A percentile compares a stretch with the other conserved stretches of the same genome.
Evolutionary conservation across 805 yeast genomes (phyloP).

Genomic region (Myxozyma geophila): DNA sequence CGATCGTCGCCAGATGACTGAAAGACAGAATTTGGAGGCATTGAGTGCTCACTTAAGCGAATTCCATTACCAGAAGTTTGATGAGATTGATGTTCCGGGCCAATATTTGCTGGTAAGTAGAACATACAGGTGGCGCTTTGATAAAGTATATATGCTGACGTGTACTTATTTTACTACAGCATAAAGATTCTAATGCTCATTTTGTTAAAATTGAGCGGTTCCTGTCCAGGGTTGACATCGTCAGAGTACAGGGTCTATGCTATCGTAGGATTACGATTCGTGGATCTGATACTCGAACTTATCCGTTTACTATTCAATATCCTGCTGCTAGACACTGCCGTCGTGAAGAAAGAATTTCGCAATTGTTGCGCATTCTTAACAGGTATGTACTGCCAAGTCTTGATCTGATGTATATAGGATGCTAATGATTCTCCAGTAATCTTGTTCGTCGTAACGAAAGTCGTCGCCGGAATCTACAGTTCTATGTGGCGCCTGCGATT

Average conservation of each 20-base stretch:
- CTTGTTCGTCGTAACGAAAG: constrained; percentile 82
- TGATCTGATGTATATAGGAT: background rate
- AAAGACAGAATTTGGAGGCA: constrained; percentile 81
- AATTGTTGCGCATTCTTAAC: constrained; percentile 85
- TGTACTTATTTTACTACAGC: constrained; percentile 14
- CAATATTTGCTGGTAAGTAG: constrained; percentile 75
- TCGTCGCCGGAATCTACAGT: constrained; percentile 79
- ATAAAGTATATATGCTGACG: background rate
- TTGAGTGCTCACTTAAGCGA: constrained; percentile 94
- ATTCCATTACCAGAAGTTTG: constrained; percentile 97
- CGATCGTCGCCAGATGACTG: constrained; percentile 69
- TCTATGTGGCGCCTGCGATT: constrained; percentile 87
- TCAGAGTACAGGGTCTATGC: constrained; percentile 88
- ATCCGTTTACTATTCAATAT: constrained; percentile 93
- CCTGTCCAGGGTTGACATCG: constrained; percentile 82
- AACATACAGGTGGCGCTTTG: no score
- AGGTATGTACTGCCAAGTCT: constrained; percentile 10
- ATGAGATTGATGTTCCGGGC: constrained; percentile 96
- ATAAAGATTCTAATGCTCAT: constrained; percentile 82
- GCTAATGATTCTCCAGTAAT: constrained; percentile 51
- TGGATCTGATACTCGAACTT: constrained; percentile 91
- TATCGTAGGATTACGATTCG: constrained; percentile 86
- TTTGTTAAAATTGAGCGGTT: constrained; percentile 93
- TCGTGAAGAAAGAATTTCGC: constrained; percentile 93
- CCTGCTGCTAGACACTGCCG: constrained; percentile 98